Evolutionary conservation across 2,329 filamentous ascomycete species (phyloP), one percentile per base, ranked within the genome.

Genomic region (Hypoxylon sp.): DNA sequence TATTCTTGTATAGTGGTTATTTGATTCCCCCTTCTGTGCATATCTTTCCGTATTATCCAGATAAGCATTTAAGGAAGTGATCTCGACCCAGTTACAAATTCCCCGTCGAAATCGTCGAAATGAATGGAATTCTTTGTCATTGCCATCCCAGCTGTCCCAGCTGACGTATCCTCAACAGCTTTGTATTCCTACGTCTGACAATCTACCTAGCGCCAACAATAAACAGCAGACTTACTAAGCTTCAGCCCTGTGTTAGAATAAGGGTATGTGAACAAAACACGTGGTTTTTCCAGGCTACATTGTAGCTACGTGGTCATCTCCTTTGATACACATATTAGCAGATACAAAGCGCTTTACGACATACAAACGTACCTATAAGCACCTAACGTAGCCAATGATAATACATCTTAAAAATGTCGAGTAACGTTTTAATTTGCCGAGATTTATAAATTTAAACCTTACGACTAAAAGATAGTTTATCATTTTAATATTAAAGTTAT

Each of bases 71-170:
- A 5, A 47, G 33, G 3, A 56, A 9, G 24, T 24, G 42, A 44
- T 9, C 35, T 56, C 11, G 19, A 26, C 19, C 8, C 10, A n/a
- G 29, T 37, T 29, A 44, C 35, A 29, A 42, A 29, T 65, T 44
- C 48, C 29, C 39, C 54, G 26, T 63, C 48, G 55, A 64, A 65
- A 39, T 42, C 54, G 26, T 63, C 48, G 55, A 64, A 65, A 39
- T 42, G n/a, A 33, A 68, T 68, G 61, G 65, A 65, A 68, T 65
- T 63, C 50, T 61, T 61, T 37, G 13, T 19, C 42, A 54, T 52
- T 59, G n/a, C 56, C 46, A 50, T 37, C 22, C 33, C 10, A 24
- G 17, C 22, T 17, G 22, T 14, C 51, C 31, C 42, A 31, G 57
- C 57, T 53, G 48, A 46, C 42, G 39, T 46, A 52, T n/a, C 31